Conservation (phyloP, 192 early-diverging fungal species). For the Coemansia sp. region DNA sequence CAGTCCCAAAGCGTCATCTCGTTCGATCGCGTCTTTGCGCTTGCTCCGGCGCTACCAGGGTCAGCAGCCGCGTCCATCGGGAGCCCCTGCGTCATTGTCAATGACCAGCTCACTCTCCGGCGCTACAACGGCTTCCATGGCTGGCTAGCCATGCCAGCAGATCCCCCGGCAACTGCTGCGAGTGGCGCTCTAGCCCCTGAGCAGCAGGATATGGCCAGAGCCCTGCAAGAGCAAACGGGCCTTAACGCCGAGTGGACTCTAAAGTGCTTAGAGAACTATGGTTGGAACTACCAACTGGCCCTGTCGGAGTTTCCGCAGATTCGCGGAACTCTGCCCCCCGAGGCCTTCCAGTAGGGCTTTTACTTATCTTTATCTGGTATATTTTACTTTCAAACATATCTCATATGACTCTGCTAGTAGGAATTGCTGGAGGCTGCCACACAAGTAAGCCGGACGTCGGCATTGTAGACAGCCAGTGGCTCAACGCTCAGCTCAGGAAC, state of each 20-base stretch:
- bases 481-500: slow-evolving; percentile 12
- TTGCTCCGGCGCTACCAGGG: slow-evolving; percentile 38
- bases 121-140: slow-evolving; percentile 52
- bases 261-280: slow-evolving; percentile 47
- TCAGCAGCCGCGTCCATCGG: slow-evolving; percentile 41
- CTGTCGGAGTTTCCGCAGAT: slow-evolving; percentile 46
- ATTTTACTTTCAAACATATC: background rate
- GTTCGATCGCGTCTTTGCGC: slow-evolving; percentile 48
- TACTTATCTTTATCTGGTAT: background rate
- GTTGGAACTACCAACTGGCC: slow-evolving; percentile 52
- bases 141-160: slow-evolving; percentile 24
- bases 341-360: slow-evolving; percentile 41
- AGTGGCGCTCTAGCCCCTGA: slow-evolving; percentile 26
- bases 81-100: slow-evolving; percentile 42
- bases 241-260: slow-evolving; percentile 51
- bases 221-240: slow-evolving; percentile 42
- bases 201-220: slow-evolving; percentile 53
- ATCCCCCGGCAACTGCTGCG: background rate
- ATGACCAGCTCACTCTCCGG: slow-evolving; percentile 48
- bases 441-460: slow-evolving; percentile 64
- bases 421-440: slow-evolving; percentile 31
- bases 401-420: slow-evolving; percentile 6
- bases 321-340: slow-evolving; percentile 37
- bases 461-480: slow-evolving; percentile 61
- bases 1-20: slow-evolving; percentile 26